phyloP scores from a whole-genome alignment of 345 rosid genomes.

The Chamaenerion angustifolium region DNA sequence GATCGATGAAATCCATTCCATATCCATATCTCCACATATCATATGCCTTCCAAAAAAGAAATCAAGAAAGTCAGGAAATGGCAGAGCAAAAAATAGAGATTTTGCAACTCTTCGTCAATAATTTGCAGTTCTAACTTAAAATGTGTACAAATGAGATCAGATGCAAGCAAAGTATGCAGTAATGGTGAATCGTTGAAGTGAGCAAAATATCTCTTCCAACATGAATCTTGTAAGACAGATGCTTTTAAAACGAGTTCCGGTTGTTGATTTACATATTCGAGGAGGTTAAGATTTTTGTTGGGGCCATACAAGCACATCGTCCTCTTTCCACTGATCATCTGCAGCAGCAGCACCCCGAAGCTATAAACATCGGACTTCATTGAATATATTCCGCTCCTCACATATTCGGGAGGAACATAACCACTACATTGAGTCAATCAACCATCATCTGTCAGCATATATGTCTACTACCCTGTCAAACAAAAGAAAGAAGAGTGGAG shows the following conservation, averaged over 20 bases:
- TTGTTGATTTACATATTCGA: constrained; percentile 20
- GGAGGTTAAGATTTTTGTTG: constrained; percentile 17
- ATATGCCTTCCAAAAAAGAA: constrained; percentile 10
- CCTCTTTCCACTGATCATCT: constrained; percentile 33
- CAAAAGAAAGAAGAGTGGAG: neutral
- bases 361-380: constrained; percentile 37
- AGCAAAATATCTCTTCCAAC: too few species aligned
- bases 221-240: neutral
- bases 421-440: constrained; percentile 25
- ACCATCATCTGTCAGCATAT: neutral
- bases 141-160: too few species aligned
- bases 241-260: neutral
- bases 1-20: constrained; percentile 18
- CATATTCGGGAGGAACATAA: constrained; percentile 41
- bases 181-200: too few species aligned
- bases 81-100: neutral
- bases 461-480: neutral
- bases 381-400: constrained; percentile 26
- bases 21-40: constrained; percentile 11
- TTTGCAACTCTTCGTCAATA: neutral
- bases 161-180: too few species aligned
- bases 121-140: neutral
- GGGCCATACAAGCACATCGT: constrained; percentile 17
- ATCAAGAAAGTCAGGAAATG: neutral
- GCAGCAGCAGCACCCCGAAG: constrained; percentile 39